Evolutionary conservation across 2,329 filamentous ascomycete genomes (phyloP).

Genomic region (Ceratocystis cubensis): DNA sequence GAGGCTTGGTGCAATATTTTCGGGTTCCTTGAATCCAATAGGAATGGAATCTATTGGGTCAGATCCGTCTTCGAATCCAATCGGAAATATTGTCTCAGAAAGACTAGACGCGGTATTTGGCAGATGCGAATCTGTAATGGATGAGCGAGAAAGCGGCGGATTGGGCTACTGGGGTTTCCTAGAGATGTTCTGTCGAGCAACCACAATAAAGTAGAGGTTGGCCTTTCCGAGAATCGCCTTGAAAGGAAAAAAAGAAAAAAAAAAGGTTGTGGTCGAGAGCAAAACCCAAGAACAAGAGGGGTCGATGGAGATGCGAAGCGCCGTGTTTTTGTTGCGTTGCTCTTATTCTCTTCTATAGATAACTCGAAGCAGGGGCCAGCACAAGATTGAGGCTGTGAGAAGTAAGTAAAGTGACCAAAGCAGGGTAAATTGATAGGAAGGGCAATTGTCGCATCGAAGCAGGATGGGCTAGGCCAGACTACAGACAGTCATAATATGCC

Average conservation of each 20-base stretch:
- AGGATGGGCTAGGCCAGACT: background rate
- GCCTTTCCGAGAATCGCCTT: background rate
- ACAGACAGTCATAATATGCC: background rate
- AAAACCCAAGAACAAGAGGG: background rate
- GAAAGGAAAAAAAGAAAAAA: conserved; percentile 1
- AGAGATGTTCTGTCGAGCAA: background rate
- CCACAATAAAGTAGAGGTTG: background rate
- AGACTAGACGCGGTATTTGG: background rate
- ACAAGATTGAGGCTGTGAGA: conserved; percentile 3
- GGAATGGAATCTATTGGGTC: background rate
- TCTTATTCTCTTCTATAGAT: background rate
- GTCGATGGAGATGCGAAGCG: background rate
- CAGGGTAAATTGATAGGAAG: background rate
- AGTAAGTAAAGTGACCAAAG: background rate
- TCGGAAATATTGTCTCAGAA: background rate
- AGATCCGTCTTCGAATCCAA: background rate
- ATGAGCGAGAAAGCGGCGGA: background rate
- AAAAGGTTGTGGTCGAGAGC: background rate
- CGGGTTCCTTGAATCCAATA: background rate
- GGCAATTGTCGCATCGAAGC: background rate
- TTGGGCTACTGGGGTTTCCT: background rate
- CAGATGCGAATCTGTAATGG: background rate
- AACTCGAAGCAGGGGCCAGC: background rate
- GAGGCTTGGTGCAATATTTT: background rate
- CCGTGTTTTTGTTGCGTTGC: background rate